Percentiles rank a stretch among this genome's conserved stretches.
Conservation (phyloP, 139 green algal species). For the Chlorella sp. region DNA sequence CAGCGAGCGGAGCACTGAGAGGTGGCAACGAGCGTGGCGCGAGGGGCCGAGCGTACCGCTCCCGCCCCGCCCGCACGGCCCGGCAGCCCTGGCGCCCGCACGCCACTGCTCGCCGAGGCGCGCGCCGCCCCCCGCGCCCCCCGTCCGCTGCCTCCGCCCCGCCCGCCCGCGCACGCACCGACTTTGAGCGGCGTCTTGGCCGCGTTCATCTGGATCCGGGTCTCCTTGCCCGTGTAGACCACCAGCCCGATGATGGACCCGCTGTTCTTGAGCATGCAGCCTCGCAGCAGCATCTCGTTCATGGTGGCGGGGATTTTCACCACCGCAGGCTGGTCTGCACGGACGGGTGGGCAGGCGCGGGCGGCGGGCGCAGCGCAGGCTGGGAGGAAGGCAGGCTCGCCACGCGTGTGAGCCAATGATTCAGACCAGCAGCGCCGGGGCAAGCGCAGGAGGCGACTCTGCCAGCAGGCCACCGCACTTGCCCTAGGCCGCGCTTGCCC, state of each 20-base stretch:
- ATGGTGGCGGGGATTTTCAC: conserved; percentile 55
- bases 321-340: too few relatives aligned
- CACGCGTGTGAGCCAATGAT: too few relatives aligned
- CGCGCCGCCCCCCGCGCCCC: too few relatives aligned
- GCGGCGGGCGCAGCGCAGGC: too few relatives aligned
- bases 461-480: not conserved
- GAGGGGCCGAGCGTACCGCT: too few relatives aligned
- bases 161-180: conserved; percentile 25
- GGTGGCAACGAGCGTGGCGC: too few relatives aligned
- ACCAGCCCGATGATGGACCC: conserved; percentile 73
- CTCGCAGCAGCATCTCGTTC: conserved; percentile 78
- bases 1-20: too few relatives aligned
- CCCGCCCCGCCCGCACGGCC: too few relatives aligned
- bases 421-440: not conserved
- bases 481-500: not conserved
- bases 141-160: too few relatives aligned
- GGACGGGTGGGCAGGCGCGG: not conserved
- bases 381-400: too few relatives aligned
- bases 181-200: conserved; percentile 73
- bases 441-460: not conserved
- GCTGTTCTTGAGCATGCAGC: conserved; percentile 91
- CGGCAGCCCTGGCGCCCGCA: too few relatives aligned
- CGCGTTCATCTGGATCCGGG: conserved; percentile 89
- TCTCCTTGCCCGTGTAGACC: conserved; percentile 91
- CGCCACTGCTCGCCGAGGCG: too few relatives aligned